These are phyloP conservation scores for Hansenula sp. DNA, from an alignment of 1,139 yeast species.

Conservation along the genomic window DNA sequence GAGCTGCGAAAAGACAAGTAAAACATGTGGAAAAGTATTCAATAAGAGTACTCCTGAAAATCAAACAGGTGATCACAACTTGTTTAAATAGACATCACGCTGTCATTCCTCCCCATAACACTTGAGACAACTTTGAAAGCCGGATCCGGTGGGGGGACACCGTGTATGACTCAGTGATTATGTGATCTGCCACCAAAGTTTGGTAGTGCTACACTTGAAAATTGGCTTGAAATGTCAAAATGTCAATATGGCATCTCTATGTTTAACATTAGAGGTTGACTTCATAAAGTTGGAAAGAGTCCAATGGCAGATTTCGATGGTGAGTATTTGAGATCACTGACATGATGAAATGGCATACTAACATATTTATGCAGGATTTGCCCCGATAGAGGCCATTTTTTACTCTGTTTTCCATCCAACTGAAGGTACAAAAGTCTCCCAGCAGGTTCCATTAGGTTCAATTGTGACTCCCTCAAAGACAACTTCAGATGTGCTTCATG, in stretches of 20 bases:
- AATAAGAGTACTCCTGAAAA: too few relatives aligned
- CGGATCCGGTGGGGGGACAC: background rate
- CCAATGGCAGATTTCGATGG: constrained; percentile 15
- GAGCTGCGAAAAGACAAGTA: too few relatives aligned
- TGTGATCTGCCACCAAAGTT: background rate
- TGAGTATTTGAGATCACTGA: constrained; percentile 1
- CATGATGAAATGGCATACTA: background rate
- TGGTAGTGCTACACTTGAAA: too few relatives aligned
- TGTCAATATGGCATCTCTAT: too few relatives aligned
- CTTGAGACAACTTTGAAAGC: background rate
- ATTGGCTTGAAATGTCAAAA: too few relatives aligned
- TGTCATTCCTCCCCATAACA: too few relatives aligned
- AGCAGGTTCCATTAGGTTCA: constrained; percentile 79
- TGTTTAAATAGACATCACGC: too few relatives aligned
- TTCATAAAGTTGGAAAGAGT: background rate
- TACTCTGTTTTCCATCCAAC: constrained; percentile 93
- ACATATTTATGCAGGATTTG: constrained; percentile 45
- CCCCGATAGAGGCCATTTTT: constrained; percentile 82
- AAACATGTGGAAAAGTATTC: too few relatives aligned
- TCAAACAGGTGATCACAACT: too few relatives aligned
- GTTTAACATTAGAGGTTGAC: too few relatives aligned
- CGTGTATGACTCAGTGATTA: background rate
- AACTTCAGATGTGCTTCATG: constrained; percentile 30
- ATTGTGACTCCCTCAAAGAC: constrained; percentile 35
- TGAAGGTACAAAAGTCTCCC: constrained; percentile 90